Base-by-base conservation (phyloP, 768 basidiomycete genomes). In the Tylopilus subfusipes region DNA sequence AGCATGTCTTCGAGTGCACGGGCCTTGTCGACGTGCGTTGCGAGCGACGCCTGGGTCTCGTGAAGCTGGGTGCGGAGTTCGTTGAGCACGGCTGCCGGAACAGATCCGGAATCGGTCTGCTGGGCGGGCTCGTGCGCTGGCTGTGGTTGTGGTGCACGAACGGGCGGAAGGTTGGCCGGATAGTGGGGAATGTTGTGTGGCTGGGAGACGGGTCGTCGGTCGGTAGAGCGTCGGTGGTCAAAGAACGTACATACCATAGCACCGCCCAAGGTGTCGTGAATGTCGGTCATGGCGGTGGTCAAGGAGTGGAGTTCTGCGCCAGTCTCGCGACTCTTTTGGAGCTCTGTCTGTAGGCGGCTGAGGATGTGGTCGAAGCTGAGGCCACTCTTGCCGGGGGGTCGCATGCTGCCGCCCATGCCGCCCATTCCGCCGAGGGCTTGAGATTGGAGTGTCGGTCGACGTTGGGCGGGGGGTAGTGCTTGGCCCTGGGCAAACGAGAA, bases 261-360 rank as follows among this genome's bases (percentile, higher is more conserved):
- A 3, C 96, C 96, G 31, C 89, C 88, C 6, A 99, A 76, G 0
- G 90, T 93, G 61, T 97, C 93, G 55, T 92, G 87, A 42, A 98
- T 90, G n/a, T 97, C 93, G 39, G 76, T 82, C 82, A 99, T 91
- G 5, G 89, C 79, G 13, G 81, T 81, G 16, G 82, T 86, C 30
- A 98, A 73, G 1, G 82, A 82, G 57, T 85, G 83, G 4, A 99
- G 76, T 65, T 98, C 95, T 1, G 85, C 78, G 14, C 92, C 91
- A 0, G 95, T 97, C 66, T 98, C 96, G 18, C 92, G 83, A 64
- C 91, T 93, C 74, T 96, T 97, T 73, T 90, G 88, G n/a, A 98
- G 82, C 68, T 98, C 95, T 58, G 86, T 85, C 68, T 98, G 95
- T 3, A 98, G 76, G 33, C 91, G 83, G 52, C 79, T 88, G 42